Evolutionary conservation across 495 filamentous ascomycete species (phyloP).

Genomic region (Alectoria sarmentosa): DNA sequence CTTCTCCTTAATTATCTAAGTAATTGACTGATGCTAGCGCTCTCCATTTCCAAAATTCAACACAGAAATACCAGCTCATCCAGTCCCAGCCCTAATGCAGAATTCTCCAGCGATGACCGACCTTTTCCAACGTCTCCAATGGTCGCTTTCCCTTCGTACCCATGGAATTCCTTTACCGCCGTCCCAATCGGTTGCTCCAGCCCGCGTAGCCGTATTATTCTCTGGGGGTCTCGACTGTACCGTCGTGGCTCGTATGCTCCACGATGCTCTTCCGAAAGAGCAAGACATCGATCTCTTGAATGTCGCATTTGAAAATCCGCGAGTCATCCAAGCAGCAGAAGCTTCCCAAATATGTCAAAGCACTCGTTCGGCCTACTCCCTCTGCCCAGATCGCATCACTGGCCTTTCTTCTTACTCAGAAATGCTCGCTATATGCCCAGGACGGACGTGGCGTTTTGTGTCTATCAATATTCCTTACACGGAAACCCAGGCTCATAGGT

Average conservation of each 20-base stretch:
- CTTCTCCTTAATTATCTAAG: constrained; percentile 1
- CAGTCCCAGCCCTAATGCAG: constrained; percentile 35
- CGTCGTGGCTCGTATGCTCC: constrained; percentile 72
- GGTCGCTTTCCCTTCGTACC: constrained; percentile 60
- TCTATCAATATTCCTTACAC: constrained; percentile 75
- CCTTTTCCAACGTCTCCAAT: constrained; percentile 51
- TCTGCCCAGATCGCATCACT: constrained; percentile 85
- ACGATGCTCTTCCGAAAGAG: constrained; percentile 61
- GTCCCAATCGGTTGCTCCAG: background rate
- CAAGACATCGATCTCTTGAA: constrained; percentile 85
- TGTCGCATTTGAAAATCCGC: constrained; percentile 92
- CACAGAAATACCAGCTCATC: constrained; percentile 37
- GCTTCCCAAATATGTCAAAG: constrained; percentile 26
- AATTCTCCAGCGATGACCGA: constrained; percentile 47
- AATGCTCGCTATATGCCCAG: constrained; percentile 62
- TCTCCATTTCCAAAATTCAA: constrained; percentile 60
- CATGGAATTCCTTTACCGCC: constrained; percentile 55
- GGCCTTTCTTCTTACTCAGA: constrained; percentile 70
- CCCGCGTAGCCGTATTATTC: constrained; percentile 69
- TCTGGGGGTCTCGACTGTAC: constrained; percentile 94
- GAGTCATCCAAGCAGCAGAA: constrained; percentile 49
- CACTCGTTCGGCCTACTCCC: constrained; percentile 52
- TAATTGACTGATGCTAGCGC: constrained; percentile 38
- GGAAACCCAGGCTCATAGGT: constrained; percentile 64
- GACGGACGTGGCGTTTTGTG: constrained; percentile 72